Evolutionary conservation across 2,329 filamentous ascomycete species (phyloP).

Genomic region (Colletotrichum cereale): DNA sequence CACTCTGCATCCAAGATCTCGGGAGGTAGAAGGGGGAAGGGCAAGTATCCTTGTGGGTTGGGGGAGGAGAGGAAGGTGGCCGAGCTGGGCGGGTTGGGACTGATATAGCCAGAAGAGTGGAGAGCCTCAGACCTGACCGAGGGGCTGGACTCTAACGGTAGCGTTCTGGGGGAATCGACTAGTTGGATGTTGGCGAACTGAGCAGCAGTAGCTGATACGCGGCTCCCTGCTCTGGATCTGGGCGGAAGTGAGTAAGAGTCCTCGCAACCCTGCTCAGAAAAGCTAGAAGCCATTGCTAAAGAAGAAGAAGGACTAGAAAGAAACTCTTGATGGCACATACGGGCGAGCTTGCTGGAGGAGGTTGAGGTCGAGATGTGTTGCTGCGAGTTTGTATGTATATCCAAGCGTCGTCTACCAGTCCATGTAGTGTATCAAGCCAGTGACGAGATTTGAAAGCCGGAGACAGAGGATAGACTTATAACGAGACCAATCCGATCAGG

Average conservation of each 20-base stretch:
- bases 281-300: slow-evolving; percentile 47
- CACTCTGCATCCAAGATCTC: slow-evolving; percentile 49
- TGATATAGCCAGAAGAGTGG: slow-evolving; percentile 47
- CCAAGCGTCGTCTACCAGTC: slow-evolving; percentile 29
- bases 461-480: slow-evolving; percentile 37
- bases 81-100: slow-evolving; percentile 44
- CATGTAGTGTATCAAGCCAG: slow-evolving; percentile 29
- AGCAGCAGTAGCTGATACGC: slow-evolving; percentile 47
- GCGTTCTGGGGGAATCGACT: slow-evolving; percentile 45
- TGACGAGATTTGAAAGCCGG: slow-evolving; percentile 29
- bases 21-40: slow-evolving; percentile 47
- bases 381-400: slow-evolving; percentile 23
- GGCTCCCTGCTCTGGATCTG: slow-evolving; percentile 50
- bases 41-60: slow-evolving; percentile 44
- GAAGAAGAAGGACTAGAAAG: slow-evolving; percentile 43
- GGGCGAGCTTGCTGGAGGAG: slow-evolving; percentile 31
- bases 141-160: slow-evolving; percentile 43
- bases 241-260: slow-evolving; percentile 52
- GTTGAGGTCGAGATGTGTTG: slow-evolving; percentile 23
- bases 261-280: slow-evolving; percentile 46
- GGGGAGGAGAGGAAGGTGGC: slow-evolving; percentile 44
- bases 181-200: slow-evolving; percentile 46
- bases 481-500: slow-evolving; percentile 34
- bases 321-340: slow-evolving; percentile 47
- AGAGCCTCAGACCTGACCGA: slow-evolving; percentile 43